Conservation (phyloP, 352 stramenopile genomes). For the Peronospora farinosa region DNA sequence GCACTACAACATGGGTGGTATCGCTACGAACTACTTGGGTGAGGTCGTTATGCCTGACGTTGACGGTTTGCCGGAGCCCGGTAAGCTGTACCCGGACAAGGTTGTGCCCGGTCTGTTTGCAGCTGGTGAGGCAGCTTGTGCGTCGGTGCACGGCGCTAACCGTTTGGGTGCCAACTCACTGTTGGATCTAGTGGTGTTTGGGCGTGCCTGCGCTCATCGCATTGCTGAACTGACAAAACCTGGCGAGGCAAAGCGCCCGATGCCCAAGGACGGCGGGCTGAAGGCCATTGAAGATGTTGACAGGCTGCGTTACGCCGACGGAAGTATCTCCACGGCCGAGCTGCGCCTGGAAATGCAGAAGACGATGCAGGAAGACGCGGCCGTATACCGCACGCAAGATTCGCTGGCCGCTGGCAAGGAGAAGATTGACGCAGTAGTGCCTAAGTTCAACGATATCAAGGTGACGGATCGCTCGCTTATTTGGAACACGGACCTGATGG, state of each 20-base stretch:
- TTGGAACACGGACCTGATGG: conserved; percentile 97
- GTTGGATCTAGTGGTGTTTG: conserved; percentile 97
- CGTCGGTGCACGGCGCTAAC: conserved; percentile 95
- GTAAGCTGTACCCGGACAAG: conserved; percentile 77
- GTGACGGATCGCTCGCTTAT: conserved; percentile 93
- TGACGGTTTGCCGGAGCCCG: conserved; percentile 61
- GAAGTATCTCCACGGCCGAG: conserved; percentile 70
- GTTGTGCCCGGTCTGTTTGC: conserved; percentile 93
- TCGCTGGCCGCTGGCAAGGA: conserved; percentile 75
- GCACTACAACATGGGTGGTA: conserved; percentile 98
- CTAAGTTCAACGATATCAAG: conserved; percentile 90
- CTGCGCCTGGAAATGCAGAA: conserved; percentile 74
- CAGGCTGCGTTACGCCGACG: conserved; percentile 83
- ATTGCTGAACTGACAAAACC: conserved; percentile 92
- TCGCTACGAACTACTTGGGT: conserved; percentile 93
- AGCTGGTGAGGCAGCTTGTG: conserved; percentile 91
- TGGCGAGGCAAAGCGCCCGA: conserved; percentile 71
- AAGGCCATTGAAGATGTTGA: conserved; percentile 86
- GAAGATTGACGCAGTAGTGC: conserved; percentile 86
- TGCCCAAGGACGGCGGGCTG: conserved; percentile 83
- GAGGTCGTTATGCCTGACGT: conserved; percentile 84
- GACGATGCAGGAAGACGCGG: conserved; percentile 49
- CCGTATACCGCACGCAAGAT: conserved; percentile 50
- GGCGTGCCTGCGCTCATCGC: conserved; percentile 88
- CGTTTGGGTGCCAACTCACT: conserved; percentile 90